These are phyloP conservation scores for Suhomyces xylopsoci DNA, from an alignment of 805 yeast species.

Conservation along the genomic window DNA sequence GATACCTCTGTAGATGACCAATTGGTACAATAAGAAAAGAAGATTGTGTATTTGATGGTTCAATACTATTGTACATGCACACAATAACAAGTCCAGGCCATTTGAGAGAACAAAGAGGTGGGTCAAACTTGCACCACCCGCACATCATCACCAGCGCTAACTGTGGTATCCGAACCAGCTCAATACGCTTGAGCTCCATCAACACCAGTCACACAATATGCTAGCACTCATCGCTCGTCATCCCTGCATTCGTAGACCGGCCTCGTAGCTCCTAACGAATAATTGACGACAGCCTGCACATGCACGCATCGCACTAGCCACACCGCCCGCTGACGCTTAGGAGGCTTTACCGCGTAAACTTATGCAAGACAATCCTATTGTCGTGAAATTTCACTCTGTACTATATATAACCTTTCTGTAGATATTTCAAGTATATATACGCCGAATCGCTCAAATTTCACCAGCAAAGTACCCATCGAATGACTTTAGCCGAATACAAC, in stretches of 20 bases:
- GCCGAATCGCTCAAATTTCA: neutral
- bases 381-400: conserved; percentile 1
- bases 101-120: neutral
- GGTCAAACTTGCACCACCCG: neutral
- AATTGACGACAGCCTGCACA: neutral
- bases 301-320: neutral
- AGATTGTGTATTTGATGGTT: neutral
- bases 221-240: neutral
- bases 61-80: neutral
- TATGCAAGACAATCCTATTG: conserved; percentile 2
- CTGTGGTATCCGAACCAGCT: neutral
- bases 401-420: neutral
- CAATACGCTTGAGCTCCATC: neutral
- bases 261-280: neutral
- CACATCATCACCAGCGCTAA: neutral
- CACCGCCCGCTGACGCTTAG: neutral
- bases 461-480: neutral
- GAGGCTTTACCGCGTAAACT: neutral
- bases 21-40: neutral
- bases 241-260: no score
- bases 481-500: conserved; percentile 8
- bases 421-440: neutral
- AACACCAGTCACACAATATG: neutral
- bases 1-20: neutral
- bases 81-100: neutral